Conservation (phyloP, 345 rosid species). For the Eucalyptus marginata region DNA sequence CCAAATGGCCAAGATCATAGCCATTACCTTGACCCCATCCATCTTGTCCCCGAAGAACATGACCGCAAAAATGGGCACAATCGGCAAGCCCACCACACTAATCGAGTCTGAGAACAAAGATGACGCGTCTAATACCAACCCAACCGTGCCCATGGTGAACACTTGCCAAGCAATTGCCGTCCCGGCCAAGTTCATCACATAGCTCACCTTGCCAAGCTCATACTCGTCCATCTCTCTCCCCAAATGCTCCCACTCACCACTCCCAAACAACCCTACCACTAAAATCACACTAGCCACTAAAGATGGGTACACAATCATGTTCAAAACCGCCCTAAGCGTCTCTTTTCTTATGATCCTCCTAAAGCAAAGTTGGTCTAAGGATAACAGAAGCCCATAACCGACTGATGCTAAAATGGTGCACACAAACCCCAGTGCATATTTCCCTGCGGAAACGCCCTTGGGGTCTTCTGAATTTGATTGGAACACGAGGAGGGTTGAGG, state of each 20-base stretch:
- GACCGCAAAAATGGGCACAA: constrained; percentile 23
- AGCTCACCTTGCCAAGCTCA: constrained; percentile 15
- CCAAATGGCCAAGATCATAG: constrained; percentile 30
- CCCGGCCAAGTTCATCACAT: constrained; percentile 18
- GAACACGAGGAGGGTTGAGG: constrained; percentile 22
- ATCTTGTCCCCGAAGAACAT: constrained; percentile 23
- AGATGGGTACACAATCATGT: constrained; percentile 14
- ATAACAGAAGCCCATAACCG: constrained; percentile 8
- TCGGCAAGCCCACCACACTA: constrained; percentile 14
- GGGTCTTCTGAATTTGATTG: constrained; percentile 1
- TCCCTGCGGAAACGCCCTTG: background rate
- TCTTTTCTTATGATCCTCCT: constrained; percentile 6
- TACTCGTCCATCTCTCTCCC: constrained; percentile 14
- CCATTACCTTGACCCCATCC: constrained; percentile 15
- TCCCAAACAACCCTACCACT: constrained; percentile 16
- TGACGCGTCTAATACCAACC: constrained; percentile 22
- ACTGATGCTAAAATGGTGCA: constrained; percentile 22
- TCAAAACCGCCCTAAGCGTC: constrained; percentile 9
- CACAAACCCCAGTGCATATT: constrained; percentile 20
- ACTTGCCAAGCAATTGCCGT: constrained; percentile 20
- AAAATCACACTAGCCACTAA: background rate
- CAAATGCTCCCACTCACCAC: constrained; percentile 26
- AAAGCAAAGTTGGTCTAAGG: constrained; percentile 7
- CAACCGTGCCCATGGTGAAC: constrained; percentile 16
- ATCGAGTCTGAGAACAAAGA: constrained; percentile 21